These are phyloP conservation scores for Paspalum vaginatum DNA, from an alignment of 176 grass and related monocot genomes.

Conservation along the genomic window DNA sequence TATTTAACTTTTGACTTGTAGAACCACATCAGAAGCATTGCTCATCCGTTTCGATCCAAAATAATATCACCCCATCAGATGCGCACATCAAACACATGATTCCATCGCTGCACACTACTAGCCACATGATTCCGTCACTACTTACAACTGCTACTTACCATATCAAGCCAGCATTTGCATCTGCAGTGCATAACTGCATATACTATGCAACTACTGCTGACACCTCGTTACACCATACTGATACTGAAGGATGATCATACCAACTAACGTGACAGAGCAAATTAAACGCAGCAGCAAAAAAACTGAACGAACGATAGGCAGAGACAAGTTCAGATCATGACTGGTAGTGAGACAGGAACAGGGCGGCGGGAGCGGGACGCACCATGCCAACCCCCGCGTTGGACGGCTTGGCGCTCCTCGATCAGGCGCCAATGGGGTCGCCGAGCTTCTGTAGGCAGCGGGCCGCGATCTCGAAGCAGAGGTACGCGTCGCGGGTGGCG, in stretches of 20 bases:
- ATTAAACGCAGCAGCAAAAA: conserved; percentile 21
- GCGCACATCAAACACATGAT: neutral
- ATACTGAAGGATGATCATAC: neutral
- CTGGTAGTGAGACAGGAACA: conserved; percentile 8
- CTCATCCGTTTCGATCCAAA: neutral
- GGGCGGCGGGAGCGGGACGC: neutral
- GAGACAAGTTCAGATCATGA: conserved; percentile 38
- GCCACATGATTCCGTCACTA: neutral
- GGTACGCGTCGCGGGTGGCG: conserved; percentile 36
- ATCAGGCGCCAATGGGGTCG: neutral
- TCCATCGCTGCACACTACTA: neutral
- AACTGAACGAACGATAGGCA: neutral
- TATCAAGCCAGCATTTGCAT: neutral
- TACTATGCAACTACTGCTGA: neutral
- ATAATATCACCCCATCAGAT: neutral
- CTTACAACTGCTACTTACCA: neutral
- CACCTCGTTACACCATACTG: neutral
- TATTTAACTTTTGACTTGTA: neutral
- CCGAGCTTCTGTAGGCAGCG: conserved; percentile 37
- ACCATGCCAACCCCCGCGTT: neutral
- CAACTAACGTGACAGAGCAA: conserved; percentile 4
- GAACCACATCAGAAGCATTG: neutral
- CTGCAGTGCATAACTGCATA: neutral
- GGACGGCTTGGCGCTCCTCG: neutral
- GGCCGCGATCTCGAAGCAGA: conserved; percentile 45